Conservation (phyloP, 2,329 filamentous ascomycete species). For the Aspergillus jensenii region DNA sequence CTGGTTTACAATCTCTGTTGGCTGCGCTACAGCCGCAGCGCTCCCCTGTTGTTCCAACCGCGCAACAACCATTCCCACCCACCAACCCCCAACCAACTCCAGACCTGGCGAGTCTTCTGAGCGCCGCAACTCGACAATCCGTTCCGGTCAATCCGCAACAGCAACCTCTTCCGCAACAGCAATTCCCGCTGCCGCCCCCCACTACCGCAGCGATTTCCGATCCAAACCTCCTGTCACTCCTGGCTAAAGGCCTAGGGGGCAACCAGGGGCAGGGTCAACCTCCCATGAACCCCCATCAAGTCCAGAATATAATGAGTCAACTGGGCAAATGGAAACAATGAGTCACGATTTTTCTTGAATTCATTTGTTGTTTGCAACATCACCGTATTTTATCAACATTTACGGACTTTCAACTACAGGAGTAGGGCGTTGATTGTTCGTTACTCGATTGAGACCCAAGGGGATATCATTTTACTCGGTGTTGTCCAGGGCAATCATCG, state of each 20-base stretch:
- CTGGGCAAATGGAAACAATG: conserved; percentile 49
- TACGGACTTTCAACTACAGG: conserved; percentile 11
- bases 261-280: conserved; percentile 37
- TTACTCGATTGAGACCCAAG: conserved; percentile 15
- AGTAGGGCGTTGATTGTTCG: conserved; percentile 18
- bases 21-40: conserved; percentile 56
- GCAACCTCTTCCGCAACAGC: conserved; percentile 27
- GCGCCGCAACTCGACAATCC: conserved; percentile 38
- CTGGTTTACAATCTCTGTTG: conserved; percentile 69
- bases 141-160: conserved; percentile 30
- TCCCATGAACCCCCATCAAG: conserved; percentile 34
- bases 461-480: background rate
- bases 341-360: conserved; percentile 24
- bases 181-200: conserved; percentile 30
- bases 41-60: conserved; percentile 36
- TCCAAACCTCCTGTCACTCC: conserved; percentile 38
- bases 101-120: conserved; percentile 44
- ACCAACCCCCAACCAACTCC: conserved; percentile 31
- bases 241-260: conserved; percentile 38
- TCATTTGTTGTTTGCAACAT: conserved; percentile 17
- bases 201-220: conserved; percentile 32
- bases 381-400: conserved; percentile 7
- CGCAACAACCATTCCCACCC: conserved; percentile 36
- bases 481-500: background rate
- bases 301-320: conserved; percentile 51